A percentile compares a stretch with the other conserved stretches of the same genome.
These are phyloP conservation scores for Fremontodendron californicum DNA, from an alignment of 345 rosid species.

Conservation along the genomic window DNA sequence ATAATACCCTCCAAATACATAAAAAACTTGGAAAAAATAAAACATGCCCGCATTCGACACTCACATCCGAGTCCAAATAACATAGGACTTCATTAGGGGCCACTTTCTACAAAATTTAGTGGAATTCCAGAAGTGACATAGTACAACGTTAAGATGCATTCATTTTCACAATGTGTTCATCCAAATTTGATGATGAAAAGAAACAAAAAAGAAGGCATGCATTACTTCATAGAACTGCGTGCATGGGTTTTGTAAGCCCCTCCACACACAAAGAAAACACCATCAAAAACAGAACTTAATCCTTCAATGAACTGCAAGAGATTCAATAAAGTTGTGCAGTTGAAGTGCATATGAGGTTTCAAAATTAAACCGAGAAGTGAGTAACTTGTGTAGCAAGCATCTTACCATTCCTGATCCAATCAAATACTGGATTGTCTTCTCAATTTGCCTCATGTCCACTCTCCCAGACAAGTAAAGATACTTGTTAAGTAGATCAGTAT, in stretches of 20 bases:
- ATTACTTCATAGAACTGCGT: no score
- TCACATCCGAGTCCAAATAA: no score
- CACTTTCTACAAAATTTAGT: background rate
- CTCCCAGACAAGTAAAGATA: constrained; percentile 62
- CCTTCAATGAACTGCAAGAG: background rate
- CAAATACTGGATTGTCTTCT: constrained; percentile 61
- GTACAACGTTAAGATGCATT: background rate
- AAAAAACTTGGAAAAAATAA: no score
- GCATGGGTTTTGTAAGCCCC: background rate
- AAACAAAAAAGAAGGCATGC: background rate
- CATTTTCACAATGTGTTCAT: background rate
- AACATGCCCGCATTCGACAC: no score
- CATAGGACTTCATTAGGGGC: no score
- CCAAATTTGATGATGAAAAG: background rate
- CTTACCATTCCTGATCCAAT: constrained; percentile 70
- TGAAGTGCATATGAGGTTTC: background rate
- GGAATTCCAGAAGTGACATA: background rate
- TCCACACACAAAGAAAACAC: background rate
- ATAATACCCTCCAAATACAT: no score
- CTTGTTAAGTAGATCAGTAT: constrained; percentile 59
- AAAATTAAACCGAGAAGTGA: background rate
- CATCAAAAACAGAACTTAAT: background rate
- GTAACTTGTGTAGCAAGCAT: constrained; percentile 1
- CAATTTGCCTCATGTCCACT: constrained; percentile 58
- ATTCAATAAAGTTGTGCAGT: background rate